Evolutionary conservation across 2,329 filamentous ascomycete genomes (phyloP).

Genomic region (Chaetomiaceae sp.): DNA sequence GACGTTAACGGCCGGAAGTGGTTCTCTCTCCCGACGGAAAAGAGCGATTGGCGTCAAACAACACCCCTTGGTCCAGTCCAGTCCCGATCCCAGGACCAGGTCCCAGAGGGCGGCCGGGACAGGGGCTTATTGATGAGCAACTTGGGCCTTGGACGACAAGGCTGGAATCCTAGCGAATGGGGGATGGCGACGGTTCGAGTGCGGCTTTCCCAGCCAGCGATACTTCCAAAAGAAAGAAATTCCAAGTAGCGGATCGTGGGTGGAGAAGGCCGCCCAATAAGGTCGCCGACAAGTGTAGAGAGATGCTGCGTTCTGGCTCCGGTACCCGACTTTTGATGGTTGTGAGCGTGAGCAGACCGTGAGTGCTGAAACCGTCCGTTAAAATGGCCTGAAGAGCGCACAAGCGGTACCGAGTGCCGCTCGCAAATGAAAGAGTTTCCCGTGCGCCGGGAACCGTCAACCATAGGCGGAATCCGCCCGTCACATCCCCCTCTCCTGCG

Average conservation of each 20-base stretch:
- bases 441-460: not conserved
- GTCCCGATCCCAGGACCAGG: not conserved
- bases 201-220: too few species aligned
- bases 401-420: conserved; percentile 1
- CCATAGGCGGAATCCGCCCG: conserved; percentile 1
- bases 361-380: not conserved
- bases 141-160: not conserved
- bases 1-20: conserved; percentile 11
- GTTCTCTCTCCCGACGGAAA: not conserved
- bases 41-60: conserved; percentile 11
- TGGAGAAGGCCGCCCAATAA: too few species aligned
- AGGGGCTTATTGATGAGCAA: conserved; percentile 4
- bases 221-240: too few species aligned
- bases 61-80: conserved; percentile 1
- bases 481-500: not conserved
- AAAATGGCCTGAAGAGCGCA: not conserved
- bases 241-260: too few species aligned
- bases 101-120: not conserved
- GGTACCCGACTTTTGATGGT: too few species aligned
- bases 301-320: too few species aligned
- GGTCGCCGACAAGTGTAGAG: too few species aligned
- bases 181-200: too few species aligned
- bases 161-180: conserved; percentile 8
- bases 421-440: conserved; percentile 8
- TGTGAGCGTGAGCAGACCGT: not conserved